Percentiles rank a stretch among this genome's conserved stretches.
Evolutionary conservation across 495 filamentous ascomycete genomes (phyloP).

Genomic region (Penicillium flavigenum): DNA sequence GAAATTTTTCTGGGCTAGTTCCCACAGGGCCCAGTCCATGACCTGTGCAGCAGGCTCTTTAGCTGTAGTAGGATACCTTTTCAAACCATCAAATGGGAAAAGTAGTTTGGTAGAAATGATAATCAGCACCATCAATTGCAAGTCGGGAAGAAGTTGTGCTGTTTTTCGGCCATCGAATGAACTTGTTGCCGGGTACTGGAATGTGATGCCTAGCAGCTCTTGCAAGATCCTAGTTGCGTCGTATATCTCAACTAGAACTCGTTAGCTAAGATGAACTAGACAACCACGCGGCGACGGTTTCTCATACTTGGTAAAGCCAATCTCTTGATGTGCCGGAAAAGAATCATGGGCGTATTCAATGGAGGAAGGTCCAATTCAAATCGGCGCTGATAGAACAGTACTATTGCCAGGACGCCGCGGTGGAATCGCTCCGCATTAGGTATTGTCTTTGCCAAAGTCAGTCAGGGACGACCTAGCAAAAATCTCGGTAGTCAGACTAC

Average conservation of each 20-base stretch:
- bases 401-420: conserved; percentile 55
- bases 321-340: conserved; percentile 68
- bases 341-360: conserved; percentile 64
- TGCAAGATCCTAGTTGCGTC: conserved; percentile 58
- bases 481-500: conserved; percentile 1
- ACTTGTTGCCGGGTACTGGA: conserved; percentile 49
- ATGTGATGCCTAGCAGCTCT: conserved; percentile 53
- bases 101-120: conserved; percentile 75
- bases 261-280: conserved; percentile 14
- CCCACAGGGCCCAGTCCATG: conserved; percentile 76
- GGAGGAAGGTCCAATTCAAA: conserved; percentile 71
- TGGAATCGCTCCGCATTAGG: conserved; percentile 61
- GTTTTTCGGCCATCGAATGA: conserved; percentile 24
- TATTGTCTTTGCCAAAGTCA: conserved; percentile 29
- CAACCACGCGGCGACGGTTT: neutral
- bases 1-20: conserved; percentile 48
- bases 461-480: neutral
- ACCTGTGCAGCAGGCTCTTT: conserved; percentile 60
- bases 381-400: conserved; percentile 60
- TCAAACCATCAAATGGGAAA: conserved; percentile 69
- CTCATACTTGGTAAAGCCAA: conserved; percentile 74
- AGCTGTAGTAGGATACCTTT: conserved; percentile 53
- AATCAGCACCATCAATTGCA: conserved; percentile 67
- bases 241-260: conserved; percentile 64
- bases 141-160: conserved; percentile 63